phyloP scores from a whole-genome alignment of 1,139 yeast species.

The Chernovozyma sophiae-reginae region DNA sequence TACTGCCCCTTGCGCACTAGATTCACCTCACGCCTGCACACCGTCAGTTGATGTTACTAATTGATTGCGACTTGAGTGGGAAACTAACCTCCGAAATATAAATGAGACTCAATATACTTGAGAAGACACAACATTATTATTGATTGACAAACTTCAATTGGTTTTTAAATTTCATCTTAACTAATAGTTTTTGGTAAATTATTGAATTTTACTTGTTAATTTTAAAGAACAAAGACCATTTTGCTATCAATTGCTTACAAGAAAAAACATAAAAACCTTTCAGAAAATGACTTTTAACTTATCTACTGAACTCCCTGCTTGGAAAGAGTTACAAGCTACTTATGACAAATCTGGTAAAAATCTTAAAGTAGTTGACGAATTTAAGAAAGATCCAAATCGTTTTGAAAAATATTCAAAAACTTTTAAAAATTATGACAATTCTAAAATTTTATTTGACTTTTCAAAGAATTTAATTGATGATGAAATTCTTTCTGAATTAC shows the following conservation, averaged over 20 bases:
- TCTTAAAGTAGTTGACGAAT: slow-evolving; percentile 74
- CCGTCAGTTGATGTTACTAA: slow-evolving; percentile 1
- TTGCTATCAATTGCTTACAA: not conserved
- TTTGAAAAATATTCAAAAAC: slow-evolving; percentile 72
- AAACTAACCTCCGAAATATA: slow-evolving; percentile 1
- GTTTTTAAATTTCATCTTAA: not conserved
- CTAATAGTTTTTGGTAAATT: not conserved
- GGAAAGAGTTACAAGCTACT: slow-evolving; percentile 71
- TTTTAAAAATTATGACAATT: slow-evolving; percentile 78
- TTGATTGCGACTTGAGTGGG: not conserved
- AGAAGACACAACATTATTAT: not conserved
- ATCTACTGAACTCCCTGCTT: slow-evolving; percentile 76
- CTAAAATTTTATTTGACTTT: slow-evolving; percentile 87
- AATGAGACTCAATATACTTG: not conserved
- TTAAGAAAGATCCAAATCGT: slow-evolving; percentile 68
- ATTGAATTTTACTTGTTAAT: not conserved
- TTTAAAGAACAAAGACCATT: not conserved
- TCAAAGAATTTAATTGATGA: slow-evolving; percentile 91
- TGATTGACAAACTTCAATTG: not conserved
- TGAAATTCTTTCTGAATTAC: slow-evolving; percentile 62
- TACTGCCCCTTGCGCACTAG: too few species aligned
- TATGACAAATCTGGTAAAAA: slow-evolving; percentile 64
- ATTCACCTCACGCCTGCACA: too few species aligned
- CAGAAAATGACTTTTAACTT: slow-evolving; percentile 42
- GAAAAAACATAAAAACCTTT: not conserved